A percentile compares a stretch with the other conserved stretches of the same genome.
Evolutionary conservation across 257 asterid species (phyloP).

Genomic region (Solanum stenotomum): DNA sequence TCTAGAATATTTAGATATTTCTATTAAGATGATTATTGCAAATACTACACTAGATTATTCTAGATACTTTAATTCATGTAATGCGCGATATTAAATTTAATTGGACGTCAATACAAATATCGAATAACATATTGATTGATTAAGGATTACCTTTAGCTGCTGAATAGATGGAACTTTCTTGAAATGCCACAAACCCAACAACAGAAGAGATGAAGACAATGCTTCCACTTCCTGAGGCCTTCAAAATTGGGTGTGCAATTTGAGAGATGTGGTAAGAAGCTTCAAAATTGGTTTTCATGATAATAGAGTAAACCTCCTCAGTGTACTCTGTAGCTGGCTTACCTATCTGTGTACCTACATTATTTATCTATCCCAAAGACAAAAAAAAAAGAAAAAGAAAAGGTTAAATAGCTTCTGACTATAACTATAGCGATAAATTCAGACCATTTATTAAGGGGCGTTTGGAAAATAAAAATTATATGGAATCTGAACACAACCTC

Average conservation of each 20-base stretch:
- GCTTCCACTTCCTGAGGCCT: neutral
- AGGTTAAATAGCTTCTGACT: neutral
- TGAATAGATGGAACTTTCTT: neutral
- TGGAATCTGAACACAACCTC: no score
- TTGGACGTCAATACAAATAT: no score
- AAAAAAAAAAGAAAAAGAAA: no score
- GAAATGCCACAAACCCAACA: neutral
- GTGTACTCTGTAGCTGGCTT: neutral
- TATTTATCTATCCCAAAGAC: neutral
- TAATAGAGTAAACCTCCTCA: neutral
- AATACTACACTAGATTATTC: no score
- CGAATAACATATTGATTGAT: fast-evolving
- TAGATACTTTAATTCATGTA: no score
- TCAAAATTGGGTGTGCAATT: neutral
- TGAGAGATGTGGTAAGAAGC: neutral
- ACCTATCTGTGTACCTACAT: neutral
- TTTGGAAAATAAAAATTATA: no score
- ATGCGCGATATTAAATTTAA: no score
- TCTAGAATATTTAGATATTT: no score
- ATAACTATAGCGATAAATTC: fast-evolving
- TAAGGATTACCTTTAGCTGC: neutral
- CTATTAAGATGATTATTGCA: no score
- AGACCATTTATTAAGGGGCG: fast-evolving
- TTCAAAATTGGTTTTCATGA: neutral
- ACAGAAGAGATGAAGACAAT: neutral